Evolutionary conservation across 331 rosid genomes (phyloP), one percentile per base, ranked within the genome.

Genomic region (Malus hybrid): DNA sequence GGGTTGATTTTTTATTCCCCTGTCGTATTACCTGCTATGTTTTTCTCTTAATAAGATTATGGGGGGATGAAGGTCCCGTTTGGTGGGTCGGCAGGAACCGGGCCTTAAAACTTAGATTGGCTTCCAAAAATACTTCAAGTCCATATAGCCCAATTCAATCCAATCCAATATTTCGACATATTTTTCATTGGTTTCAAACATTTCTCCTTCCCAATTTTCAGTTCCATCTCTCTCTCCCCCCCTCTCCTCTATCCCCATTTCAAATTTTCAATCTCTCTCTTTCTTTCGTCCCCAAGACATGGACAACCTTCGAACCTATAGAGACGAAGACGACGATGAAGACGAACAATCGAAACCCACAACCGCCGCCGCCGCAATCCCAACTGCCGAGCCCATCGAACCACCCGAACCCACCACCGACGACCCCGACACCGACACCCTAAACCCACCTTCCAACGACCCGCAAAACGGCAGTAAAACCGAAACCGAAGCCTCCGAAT

Each of bases 271-370:
- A 3, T 75, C 72, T 34, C 7, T 69, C 32, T 52, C 72, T 16
- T 1, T 28, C 36, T 50, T 36, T 60, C 18, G 3, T 7, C 78
- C 20, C 75, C n/a, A 63, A 34, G 34, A 74, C 46, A 93, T 93
- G 98, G 97, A 89, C 66, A 84, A 88, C 36, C 86, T 86, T 26
- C 96, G 81, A 76, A 88, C 83, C 7, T 88, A 89, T 89, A 84
- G 79, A 85, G 96, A 93, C 78, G 98, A 93, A 61, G 96, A 90
- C 69, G 94, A 90, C 12, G 96, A 90, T 57, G 97, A 87, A 34
- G 89, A 85, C 30, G 87, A 81, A 4, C 64, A 76, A 11, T 1
- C 71, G 12, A 55, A 73, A 52, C 75, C 71, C 29, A 34, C 68
- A 29, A 2, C 73, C 61, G 15, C 78, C 61, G 15, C 78, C 72